Percentiles rank a stretch among this genome's conserved stretches.
These are phyloP conservation scores for Pseudoturritis turrita DNA, from an alignment of 345 rosid species.

Conservation along the genomic window DNA sequence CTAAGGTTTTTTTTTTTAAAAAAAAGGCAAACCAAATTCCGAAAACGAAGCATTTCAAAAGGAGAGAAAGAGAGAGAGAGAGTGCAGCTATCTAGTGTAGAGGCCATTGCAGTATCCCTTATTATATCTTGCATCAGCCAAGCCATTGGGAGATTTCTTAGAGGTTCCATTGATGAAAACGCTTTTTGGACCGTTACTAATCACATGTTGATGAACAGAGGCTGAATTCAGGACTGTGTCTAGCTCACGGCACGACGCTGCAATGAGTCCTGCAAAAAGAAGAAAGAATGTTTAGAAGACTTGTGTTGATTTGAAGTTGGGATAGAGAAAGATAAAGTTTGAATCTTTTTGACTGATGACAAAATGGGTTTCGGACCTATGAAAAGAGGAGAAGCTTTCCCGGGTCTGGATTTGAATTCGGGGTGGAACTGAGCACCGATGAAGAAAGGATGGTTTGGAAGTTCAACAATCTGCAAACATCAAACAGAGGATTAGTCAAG, in stretches of 20 bases:
- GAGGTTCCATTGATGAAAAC: constrained; percentile 43
- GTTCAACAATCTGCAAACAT: constrained; percentile 52
- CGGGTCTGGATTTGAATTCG: constrained; percentile 91
- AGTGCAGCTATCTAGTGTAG: constrained; percentile 39
- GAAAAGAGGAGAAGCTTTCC: constrained; percentile 84
- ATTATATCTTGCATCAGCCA: constrained; percentile 43
- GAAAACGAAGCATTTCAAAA: neutral
- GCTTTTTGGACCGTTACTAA: constrained; percentile 30
- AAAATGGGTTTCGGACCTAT: constrained; percentile 51
- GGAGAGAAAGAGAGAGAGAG: neutral
- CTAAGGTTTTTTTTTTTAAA: neutral
- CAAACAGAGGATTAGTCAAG: neutral
- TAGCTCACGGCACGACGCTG: constrained; percentile 64
- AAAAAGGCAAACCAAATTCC: constrained; percentile 11
- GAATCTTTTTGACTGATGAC: neutral
- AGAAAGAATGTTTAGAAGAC: neutral
- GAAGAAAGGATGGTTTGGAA: constrained; percentile 63
- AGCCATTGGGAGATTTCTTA: constrained; percentile 41
- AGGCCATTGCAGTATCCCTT: constrained; percentile 55
- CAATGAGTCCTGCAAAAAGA: constrained; percentile 62
- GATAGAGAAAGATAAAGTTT: neutral
- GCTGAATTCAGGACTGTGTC: constrained; percentile 40
- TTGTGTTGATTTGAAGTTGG: neutral
- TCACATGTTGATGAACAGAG: constrained; percentile 28
- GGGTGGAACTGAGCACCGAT: constrained; percentile 93